Evolutionary conservation across 768 basidiomycete species (phyloP), one percentile per base, ranked within the genome.

Genomic region (Pulveroboletus sp.): DNA sequence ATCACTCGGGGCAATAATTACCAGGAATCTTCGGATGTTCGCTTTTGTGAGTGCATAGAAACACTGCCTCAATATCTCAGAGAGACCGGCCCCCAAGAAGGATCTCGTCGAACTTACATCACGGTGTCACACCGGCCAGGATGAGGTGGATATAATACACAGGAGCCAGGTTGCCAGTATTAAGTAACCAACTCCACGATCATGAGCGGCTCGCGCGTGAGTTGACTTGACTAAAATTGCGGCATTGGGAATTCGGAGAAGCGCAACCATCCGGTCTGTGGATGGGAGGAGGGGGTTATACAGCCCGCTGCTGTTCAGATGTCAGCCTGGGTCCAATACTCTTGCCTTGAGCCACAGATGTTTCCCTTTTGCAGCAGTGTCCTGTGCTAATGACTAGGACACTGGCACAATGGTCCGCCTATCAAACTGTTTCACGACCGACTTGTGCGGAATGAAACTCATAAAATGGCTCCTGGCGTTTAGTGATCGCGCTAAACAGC

Each of bases 31-130:
- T n/a, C 54, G 48, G 35, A 77, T 56, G 41, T 77, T 76, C 12
- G 52, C 49, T 12, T 70, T 59, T 7, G 72, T 71, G 11, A 81
- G 63, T 7, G 62, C 61, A 0, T 82, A 80, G 65, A 77, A 81
- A 56, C 69, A 77, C 1, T 45, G 23, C 26, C 69, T 60, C 29
- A 80, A 55, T 6, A 72, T 71, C 2, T 69, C 40, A 1, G 65
- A 51, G 31, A 53, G 72, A 42, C 72, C 65, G 14, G 54, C 76
- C 74, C 11, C 71, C 66, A 4, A 75, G 71, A 29, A 79, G 62
- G 2, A 83, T 80, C 58, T 85, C 82, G 43, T 86, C 82, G 7
- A 80, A 77, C 3, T 80, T 81, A 0, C 81, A 68, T 2, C 83
- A 73, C 45, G n/a, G 20, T 40, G n/a, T 35, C 31, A 26, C n/a